Conservation (phyloP, 73 alveolate species). For the Stentor roeselii region DNA sequence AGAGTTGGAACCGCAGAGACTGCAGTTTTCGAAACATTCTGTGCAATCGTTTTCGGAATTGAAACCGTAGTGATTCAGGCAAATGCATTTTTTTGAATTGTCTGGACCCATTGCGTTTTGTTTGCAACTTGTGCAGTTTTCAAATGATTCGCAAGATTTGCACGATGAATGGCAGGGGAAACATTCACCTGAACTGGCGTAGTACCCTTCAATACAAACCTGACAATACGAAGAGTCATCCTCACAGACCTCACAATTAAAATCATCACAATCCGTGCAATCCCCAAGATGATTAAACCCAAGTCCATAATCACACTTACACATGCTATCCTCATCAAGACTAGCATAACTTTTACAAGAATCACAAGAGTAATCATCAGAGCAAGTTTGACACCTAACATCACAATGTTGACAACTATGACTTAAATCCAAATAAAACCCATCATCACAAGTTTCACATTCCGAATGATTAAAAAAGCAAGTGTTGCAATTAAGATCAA, state of each 20-base stretch:
- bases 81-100: background rate
- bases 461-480: background rate
- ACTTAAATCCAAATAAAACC: background rate
- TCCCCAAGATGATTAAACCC: background rate
- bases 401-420: background rate
- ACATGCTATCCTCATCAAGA: background rate
- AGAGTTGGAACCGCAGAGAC: background rate
- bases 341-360: background rate
- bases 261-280: background rate
- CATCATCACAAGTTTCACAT: slow-evolving; percentile 8
- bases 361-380: background rate
- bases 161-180: background rate
- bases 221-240: background rate
- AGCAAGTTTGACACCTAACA: background rate
- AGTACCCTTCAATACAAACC: background rate
- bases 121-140: background rate
- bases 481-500: background rate
- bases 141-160: background rate
- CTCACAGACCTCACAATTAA: background rate
- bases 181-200: background rate
- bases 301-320: background rate
- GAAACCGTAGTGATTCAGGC: background rate
- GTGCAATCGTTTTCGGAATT: background rate
- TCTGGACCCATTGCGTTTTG: background rate
- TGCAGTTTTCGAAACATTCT: background rate